Evolutionary conservation across 2,329 filamentous ascomycete genomes (phyloP).

Genomic region (Penicillium concentricum): DNA sequence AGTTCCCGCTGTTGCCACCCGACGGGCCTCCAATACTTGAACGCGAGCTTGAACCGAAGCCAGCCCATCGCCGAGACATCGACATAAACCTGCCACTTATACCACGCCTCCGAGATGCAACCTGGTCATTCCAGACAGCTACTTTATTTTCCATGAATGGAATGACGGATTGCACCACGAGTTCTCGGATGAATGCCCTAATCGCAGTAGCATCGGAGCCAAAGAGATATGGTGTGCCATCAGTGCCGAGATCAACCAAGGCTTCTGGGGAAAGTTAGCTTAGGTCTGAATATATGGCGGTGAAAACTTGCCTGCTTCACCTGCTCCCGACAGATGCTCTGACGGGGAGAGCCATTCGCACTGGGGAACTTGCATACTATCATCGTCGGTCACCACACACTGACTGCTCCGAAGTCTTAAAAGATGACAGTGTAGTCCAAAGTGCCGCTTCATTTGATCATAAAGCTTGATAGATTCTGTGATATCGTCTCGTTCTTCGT

Average conservation of each 20-base stretch:
- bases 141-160: slow-evolving; percentile 94
- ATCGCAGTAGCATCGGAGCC: slow-evolving; percentile 90
- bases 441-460: slow-evolving; percentile 99
- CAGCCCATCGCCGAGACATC: slow-evolving; percentile 83
- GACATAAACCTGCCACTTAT: slow-evolving; percentile 93
- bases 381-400: slow-evolving; percentile 86
- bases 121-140: slow-evolving; percentile 94
- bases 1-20: slow-evolving; percentile 57
- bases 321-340: slow-evolving; percentile 77
- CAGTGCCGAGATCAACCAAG: slow-evolving; percentile 63
- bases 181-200: slow-evolving; percentile 84
- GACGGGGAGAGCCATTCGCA: slow-evolving; percentile 86
- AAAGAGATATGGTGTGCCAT: slow-evolving; percentile 72
- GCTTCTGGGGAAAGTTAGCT: slow-evolving; percentile 29
- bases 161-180: slow-evolving; percentile 91
- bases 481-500: slow-evolving; percentile 94
- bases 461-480: slow-evolving; percentile 84
- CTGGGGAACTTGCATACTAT: slow-evolving; percentile 75
- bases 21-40: slow-evolving; percentile 53
- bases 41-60: slow-evolving; percentile 69
- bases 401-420: slow-evolving; percentile 80
- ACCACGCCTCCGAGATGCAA: slow-evolving; percentile 84
- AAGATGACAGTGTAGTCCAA: slow-evolving; percentile 92
- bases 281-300: background rate
- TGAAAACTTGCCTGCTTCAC: slow-evolving; percentile 54